Conservation (phyloP, 2,329 filamentous ascomycete species). For the Chaetomiaceae sp. region DNA sequence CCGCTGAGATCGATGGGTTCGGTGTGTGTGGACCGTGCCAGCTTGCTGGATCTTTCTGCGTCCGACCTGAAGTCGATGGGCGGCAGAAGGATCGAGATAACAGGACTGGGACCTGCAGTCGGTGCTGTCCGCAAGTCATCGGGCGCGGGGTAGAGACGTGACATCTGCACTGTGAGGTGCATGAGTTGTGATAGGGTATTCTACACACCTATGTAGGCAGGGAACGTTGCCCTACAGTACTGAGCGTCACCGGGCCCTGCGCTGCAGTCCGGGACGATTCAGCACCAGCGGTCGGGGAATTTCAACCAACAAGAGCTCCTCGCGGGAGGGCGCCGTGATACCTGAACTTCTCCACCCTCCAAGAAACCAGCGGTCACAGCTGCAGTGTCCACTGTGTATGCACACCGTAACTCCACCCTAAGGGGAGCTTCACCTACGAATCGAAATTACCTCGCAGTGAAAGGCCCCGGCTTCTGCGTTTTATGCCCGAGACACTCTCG, state of each 20-base stretch:
- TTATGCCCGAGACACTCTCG: too few relatives aligned
- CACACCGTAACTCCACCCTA: neutral
- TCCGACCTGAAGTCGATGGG: neutral
- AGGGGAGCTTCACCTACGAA: too few relatives aligned
- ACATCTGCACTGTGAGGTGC: neutral
- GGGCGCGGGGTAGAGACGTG: constrained; percentile 2
- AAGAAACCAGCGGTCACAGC: neutral
- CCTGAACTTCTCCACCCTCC: neutral
- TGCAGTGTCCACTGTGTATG: neutral
- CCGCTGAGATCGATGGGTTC: neutral
- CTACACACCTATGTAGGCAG: neutral
- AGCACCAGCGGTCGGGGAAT: constrained; percentile 13
- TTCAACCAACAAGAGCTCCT: constrained; percentile 6
- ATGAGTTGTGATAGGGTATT: constrained; percentile 1
- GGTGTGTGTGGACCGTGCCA: neutral
- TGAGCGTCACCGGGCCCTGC: too few relatives aligned
- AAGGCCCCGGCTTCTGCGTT: too few relatives aligned
- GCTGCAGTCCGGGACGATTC: too few relatives aligned
- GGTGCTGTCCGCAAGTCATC: neutral
- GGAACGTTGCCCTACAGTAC: too few relatives aligned
- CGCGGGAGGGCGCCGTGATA: neutral
- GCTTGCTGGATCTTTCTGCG: neutral
- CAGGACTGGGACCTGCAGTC: constrained; percentile 5
- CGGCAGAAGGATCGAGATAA: neutral
- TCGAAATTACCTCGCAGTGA: too few relatives aligned